Evolutionary conservation across 2,329 filamentous ascomycete species (phyloP), one percentile per base, ranked within the genome.

Genomic region (Ceratocystis huliohia): DNA sequence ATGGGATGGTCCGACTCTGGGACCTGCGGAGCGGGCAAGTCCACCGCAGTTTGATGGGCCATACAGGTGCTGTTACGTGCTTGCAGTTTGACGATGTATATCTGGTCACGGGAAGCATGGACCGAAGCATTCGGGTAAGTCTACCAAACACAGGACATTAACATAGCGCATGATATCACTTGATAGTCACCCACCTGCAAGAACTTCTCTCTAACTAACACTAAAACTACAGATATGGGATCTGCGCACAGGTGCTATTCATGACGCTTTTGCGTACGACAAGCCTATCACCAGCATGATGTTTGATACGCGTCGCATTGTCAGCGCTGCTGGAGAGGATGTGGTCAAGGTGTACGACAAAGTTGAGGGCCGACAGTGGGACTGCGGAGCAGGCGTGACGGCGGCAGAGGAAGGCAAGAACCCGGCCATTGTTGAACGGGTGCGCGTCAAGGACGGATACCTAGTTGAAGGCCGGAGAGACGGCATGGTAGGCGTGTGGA

Each of bases 301-400:
- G 87, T 99, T 99, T 74, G 94, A 99, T 76, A 78, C 84, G 15
- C 86, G 92, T 64, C 85, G 92, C 63, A 99, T 99, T 70, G 91
- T 94, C 44, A 85, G 88, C 64, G 93, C 94, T 1, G 91, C 91
- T 0, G 89, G 92, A 53, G 94, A 97, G 75, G 87, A 91, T 72
- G 91, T 97, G 28, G 92, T 94, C 71, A 99, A 99, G 78, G 88
- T 99, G 68, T 99, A 97, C 78, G 94, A 99, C 78, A 97, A 97
- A 81, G 87, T 91, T 2, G 94, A 99, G 74, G 91, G 91, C 50
- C 81, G 90, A 69, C 94, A 97, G 76, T 99, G 94, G 94, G 91
- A 96, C 75, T 96, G 92, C 76, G 94, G 94, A 65, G 87, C 91
- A 1, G 93, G 92, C 45, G 84, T 88, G 61, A 82, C 81, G 2